Evolutionary conservation across 768 basidiomycete species (phyloP).

Genomic region (Chalciporus piperatus): DNA sequence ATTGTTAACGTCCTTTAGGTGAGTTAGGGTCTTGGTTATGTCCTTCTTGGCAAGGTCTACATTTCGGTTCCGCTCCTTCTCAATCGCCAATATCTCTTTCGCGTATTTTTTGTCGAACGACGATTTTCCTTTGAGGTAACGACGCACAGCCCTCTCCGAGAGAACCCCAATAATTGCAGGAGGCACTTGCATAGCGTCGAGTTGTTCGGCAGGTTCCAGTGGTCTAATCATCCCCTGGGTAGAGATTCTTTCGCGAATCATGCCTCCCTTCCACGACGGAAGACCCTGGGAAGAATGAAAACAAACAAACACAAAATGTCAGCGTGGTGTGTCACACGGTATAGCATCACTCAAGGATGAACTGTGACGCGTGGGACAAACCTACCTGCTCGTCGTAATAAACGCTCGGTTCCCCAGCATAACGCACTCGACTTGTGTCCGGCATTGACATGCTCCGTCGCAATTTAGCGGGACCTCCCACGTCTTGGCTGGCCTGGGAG

Average conservation of each 20-base stretch:
- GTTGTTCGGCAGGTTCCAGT: slow-evolving; percentile 67
- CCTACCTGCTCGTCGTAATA: slow-evolving; percentile 53
- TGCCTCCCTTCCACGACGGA: slow-evolving; percentile 46
- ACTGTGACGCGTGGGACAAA: slow-evolving; percentile 1
- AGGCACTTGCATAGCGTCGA: slow-evolving; percentile 65
- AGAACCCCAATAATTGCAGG: slow-evolving; percentile 66
- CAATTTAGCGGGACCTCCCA: slow-evolving; percentile 20
- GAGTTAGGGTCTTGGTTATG: slow-evolving; percentile 49
- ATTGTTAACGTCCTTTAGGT: slow-evolving; percentile 34
- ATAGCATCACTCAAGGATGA: background rate
- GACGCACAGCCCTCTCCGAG: slow-evolving; percentile 68
- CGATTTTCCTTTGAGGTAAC: slow-evolving; percentile 66
- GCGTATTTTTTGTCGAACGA: slow-evolving; percentile 69
- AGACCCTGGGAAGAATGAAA: slow-evolving; percentile 29
- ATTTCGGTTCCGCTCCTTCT: slow-evolving; percentile 64
- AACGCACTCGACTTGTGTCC: slow-evolving; percentile 19
- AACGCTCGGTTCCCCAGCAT: slow-evolving; percentile 61
- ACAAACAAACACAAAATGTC: slow-evolving; percentile 2
- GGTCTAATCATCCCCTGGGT: slow-evolving; percentile 79
- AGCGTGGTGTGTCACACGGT: background rate
- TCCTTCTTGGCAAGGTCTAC: slow-evolving; percentile 65
- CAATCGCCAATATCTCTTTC: slow-evolving; percentile 52
- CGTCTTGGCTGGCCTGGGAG: slow-evolving; percentile 15
- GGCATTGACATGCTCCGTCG: slow-evolving; percentile 12
- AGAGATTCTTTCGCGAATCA: slow-evolving; percentile 91